A percentile compares a stretch with the other conserved stretches of the same genome.
Evolutionary conservation across 108 stramenopile genomes (phyloP).

Genomic region (Tribonema minus): DNA sequence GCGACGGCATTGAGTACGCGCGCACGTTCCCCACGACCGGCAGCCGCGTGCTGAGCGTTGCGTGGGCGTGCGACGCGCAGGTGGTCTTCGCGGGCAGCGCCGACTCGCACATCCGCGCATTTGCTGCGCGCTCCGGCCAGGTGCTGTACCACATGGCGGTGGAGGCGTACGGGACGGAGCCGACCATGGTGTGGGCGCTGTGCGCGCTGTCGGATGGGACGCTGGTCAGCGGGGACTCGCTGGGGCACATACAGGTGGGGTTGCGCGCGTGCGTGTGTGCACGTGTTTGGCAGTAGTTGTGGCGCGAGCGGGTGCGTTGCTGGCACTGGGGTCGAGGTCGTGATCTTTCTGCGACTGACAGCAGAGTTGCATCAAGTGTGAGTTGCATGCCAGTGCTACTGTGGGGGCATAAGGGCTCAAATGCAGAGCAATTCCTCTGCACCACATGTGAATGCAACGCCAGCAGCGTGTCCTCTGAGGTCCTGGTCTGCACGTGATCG

Average conservation of each 20-base stretch:
- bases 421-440: too few species aligned
- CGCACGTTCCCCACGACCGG: conserved; percentile 70
- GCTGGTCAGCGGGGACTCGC: conserved; percentile 77
- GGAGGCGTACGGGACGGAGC: conserved; percentile 65
- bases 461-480: too few species aligned
- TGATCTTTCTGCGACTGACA: too few species aligned
- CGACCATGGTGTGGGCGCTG: conserved; percentile 81
- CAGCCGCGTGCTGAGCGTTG: conserved; percentile 70
- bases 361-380: too few species aligned
- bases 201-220: conserved; percentile 66
- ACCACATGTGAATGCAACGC: too few species aligned
- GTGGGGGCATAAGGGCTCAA: too few species aligned
- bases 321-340: too few species aligned
- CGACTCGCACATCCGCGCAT: conserved; percentile 80
- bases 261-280: neutral
- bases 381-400: too few species aligned
- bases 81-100: conserved; percentile 78
- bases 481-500: too few species aligned
- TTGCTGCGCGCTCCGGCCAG: conserved; percentile 37
- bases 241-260: conserved; percentile 71
- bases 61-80: conserved; percentile 69
- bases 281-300: neutral
- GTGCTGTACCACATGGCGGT: conserved; percentile 74
- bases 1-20: conserved; percentile 59
- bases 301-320: neutral